A percentile compares a stretch with the other conserved stretches of the same genome.
Conservation (phyloP, 169 alveolate species). For the Plasmodium gallinaceum region DNA sequence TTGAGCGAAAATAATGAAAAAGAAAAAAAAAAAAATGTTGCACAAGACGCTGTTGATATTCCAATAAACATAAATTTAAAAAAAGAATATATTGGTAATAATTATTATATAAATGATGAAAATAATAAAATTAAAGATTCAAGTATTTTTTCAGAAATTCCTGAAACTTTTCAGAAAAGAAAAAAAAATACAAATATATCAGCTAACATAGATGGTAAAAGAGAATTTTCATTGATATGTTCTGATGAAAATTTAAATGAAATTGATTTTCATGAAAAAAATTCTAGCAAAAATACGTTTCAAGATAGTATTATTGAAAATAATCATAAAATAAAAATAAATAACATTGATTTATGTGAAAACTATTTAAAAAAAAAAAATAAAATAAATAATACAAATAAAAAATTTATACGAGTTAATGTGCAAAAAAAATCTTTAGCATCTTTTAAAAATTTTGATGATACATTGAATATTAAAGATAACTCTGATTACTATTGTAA, state of each 20-base stretch:
- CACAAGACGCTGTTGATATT: background rate
- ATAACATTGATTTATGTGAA: background rate
- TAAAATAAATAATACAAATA: background rate
- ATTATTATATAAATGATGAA: background rate
- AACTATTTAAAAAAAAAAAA: background rate
- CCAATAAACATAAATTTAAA: background rate
- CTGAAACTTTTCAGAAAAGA: background rate
- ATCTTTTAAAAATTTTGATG: too few relatives aligned
- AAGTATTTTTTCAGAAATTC: slow-evolving; percentile 10
- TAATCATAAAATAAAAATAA: background rate
- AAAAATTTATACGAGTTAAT: background rate
- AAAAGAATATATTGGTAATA: slow-evolving; percentile 7
- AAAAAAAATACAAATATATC: background rate
- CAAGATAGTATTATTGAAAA: background rate
- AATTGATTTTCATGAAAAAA: slow-evolving; percentile 10
- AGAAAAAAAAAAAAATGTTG: slow-evolving; percentile 33
- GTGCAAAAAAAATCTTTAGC: too few relatives aligned
- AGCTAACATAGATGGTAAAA: background rate
- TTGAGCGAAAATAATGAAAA: slow-evolving; percentile 27
- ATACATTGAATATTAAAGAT: too few relatives aligned
- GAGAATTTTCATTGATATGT: background rate
- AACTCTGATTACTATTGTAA: too few relatives aligned
- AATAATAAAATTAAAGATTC: slow-evolving; percentile 13
- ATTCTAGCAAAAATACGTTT: background rate
- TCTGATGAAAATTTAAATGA: background rate